A percentile compares a stretch with the other conserved stretches of the same genome.
phyloP scores from a whole-genome alignment of 371 early-diverging fungal species.

The Lichtheimia corymbifera region DNA sequence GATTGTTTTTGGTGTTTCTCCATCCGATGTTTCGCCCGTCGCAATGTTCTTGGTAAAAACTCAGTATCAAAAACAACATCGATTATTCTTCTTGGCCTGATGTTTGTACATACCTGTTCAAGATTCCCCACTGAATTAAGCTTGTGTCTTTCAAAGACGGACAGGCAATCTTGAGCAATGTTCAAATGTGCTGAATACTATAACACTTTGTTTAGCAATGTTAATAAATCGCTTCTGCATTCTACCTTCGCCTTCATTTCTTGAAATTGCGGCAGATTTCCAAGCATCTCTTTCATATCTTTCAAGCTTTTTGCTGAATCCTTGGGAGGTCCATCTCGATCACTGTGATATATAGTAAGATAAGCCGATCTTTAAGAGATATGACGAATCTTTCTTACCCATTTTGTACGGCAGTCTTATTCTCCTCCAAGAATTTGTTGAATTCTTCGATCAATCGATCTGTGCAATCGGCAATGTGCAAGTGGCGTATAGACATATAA shows the following conservation, averaged over 20 bases:
- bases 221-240: not conserved
- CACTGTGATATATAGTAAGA: slow-evolving; percentile 5
- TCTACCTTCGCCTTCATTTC: slow-evolving; percentile 83
- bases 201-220: not conserved
- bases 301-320: slow-evolving; percentile 72
- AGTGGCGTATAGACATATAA: slow-evolving; percentile 83
- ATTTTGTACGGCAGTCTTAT: slow-evolving; percentile 52
- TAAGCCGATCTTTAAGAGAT: too few relatives aligned
- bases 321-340: slow-evolving; percentile 31
- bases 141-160: slow-evolving; percentile 73
- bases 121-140: slow-evolving; percentile 76
- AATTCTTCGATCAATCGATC: slow-evolving; percentile 81
- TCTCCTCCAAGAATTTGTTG: slow-evolving; percentile 72
- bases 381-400: slow-evolving; percentile 26
- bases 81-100: not conserved
- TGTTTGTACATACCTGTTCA: slow-evolving; percentile 63
- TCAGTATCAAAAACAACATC: not conserved
- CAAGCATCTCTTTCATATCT: slow-evolving; percentile 89
- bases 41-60: slow-evolving; percentile 71
- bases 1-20: slow-evolving; percentile 75
- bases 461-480: slow-evolving; percentile 93
- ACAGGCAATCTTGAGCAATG: slow-evolving; percentile 90
- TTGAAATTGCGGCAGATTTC: slow-evolving; percentile 91
- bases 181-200: slow-evolving; percentile 92
- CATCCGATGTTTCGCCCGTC: slow-evolving; percentile 86